These are phyloP conservation scores for Hypomontagnella monticulosa DNA, from an alignment of 495 filamentous ascomycete genomes.

Conservation along the genomic window DNA sequence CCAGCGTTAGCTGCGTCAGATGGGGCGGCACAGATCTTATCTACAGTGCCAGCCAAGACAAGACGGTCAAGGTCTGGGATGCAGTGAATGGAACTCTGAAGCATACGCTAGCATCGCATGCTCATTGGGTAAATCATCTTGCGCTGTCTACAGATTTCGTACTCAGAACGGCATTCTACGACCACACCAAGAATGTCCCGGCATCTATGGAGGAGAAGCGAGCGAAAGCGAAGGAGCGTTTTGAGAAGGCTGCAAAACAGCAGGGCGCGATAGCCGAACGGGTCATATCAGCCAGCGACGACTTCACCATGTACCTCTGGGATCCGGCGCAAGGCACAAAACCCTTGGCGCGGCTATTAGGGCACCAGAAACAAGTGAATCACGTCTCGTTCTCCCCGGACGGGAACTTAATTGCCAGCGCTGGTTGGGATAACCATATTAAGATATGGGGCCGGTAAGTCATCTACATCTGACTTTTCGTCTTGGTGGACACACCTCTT, in stretches of 20 bases:
- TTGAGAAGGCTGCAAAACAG: constrained; percentile 84
- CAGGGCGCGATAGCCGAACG: constrained; percentile 83
- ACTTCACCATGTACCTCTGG: constrained; percentile 98
- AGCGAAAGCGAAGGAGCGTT: constrained; percentile 81
- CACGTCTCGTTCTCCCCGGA: constrained; percentile 94
- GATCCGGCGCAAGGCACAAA: constrained; percentile 81
- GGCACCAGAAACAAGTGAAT: constrained; percentile 97
- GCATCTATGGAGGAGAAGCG: constrained; percentile 73
- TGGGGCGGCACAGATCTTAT: constrained; percentile 93
- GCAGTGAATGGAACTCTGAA: constrained; percentile 78
- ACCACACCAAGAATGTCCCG: constrained; percentile 77
- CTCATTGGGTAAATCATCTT: constrained; percentile 96
- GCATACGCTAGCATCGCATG: constrained; percentile 82
- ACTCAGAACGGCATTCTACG: constrained; percentile 86
- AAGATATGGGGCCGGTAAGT: constrained; percentile 84
- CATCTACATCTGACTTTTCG: not conserved
- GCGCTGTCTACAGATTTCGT: constrained; percentile 93
- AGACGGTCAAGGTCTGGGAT: constrained; percentile 93
- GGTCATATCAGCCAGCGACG: constrained; percentile 89
- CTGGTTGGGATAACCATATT: constrained; percentile 91
- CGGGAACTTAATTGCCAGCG: constrained; percentile 83
- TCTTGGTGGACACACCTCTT: constrained; percentile 1
- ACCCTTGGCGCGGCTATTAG: constrained; percentile 84
- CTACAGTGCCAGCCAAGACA: constrained; percentile 91
- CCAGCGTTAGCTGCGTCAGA: constrained; percentile 84